These are phyloP conservation scores for Fusarium oxysporum DNA, from an alignment of 2,329 filamentous ascomycete genomes.

Conservation along the genomic window DNA sequence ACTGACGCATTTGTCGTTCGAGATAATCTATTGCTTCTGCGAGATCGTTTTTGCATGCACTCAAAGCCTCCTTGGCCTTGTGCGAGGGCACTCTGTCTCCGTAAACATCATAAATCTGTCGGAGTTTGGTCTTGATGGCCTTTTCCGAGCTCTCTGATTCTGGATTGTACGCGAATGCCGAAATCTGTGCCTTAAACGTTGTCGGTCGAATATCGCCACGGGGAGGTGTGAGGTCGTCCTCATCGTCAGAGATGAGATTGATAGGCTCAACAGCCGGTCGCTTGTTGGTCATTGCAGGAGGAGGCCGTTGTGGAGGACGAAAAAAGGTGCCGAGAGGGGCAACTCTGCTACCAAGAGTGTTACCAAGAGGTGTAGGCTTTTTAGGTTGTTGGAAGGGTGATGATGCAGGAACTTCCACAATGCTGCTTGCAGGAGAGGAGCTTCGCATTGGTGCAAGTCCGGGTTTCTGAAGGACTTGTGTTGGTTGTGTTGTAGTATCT, in stretches of 20 bases:
- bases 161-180: slow-evolving; percentile 61
- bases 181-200: slow-evolving; percentile 58
- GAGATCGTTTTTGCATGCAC: slow-evolving; percentile 49
- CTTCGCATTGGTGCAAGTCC: slow-evolving; percentile 49
- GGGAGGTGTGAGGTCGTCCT: slow-evolving; percentile 58
- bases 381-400: slow-evolving; percentile 73
- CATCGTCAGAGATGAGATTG: slow-evolving; percentile 64
- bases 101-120: slow-evolving; percentile 53
- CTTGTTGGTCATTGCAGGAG: slow-evolving; percentile 46
- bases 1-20: slow-evolving; percentile 22
- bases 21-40: slow-evolving; percentile 52
- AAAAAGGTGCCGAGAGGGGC: slow-evolving; percentile 82
- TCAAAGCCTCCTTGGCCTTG: slow-evolving; percentile 51
- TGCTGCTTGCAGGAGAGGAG: slow-evolving; percentile 59
- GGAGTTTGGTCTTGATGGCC: slow-evolving; percentile 50
- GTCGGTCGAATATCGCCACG: slow-evolving; percentile 74
- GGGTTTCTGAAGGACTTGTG: slow-evolving; percentile 59
- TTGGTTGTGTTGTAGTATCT: slow-evolving; percentile 57
- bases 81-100: slow-evolving; percentile 47
- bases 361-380: slow-evolving; percentile 55
- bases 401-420: slow-evolving; percentile 87
- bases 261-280: slow-evolving; percentile 56
- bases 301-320: slow-evolving; percentile 58
- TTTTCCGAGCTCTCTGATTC: slow-evolving; percentile 50
- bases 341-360: slow-evolving; percentile 68